A percentile compares a stretch with the other conserved stretches of the same genome.
phyloP scores from a whole-genome alignment of 2,329 filamentous ascomycete genomes.

The Furcasterigmium furcatum region DNA sequence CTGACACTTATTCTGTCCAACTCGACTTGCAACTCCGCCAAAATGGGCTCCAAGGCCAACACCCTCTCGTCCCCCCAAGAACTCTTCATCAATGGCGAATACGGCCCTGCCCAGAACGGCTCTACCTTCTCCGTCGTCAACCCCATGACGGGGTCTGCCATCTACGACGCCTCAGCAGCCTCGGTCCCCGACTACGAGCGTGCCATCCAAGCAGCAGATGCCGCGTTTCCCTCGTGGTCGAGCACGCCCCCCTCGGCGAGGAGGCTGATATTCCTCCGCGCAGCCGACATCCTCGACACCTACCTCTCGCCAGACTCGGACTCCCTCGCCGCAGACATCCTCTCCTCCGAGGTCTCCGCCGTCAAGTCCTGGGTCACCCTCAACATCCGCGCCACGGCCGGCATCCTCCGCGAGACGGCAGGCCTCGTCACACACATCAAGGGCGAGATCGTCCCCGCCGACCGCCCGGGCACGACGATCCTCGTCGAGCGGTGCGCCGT shows the following conservation, averaged over 20 bases:
- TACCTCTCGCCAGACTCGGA: conserved; percentile 35
- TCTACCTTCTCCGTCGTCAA: conserved; percentile 21
- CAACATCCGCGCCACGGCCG: conserved; percentile 29
- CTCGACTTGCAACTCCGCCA: too few species aligned
- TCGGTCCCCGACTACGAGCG: conserved; percentile 48
- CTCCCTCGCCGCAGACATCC: conserved; percentile 13
- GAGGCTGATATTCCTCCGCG: conserved; percentile 59
- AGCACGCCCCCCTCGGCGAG: conserved; percentile 51
- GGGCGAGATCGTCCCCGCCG: conserved; percentile 29
- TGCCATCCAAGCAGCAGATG: conserved; percentile 44
- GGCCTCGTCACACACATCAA: conserved; percentile 31
- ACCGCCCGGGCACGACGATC: conserved; percentile 47
- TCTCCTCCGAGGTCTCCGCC: conserved; percentile 26
- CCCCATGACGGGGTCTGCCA: conserved; percentile 37
- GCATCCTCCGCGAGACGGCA: conserved; percentile 35
- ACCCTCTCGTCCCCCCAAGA: neutral
- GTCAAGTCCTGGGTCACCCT: conserved; percentile 24
- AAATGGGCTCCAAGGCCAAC: too few species aligned
- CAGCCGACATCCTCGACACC: conserved; percentile 54
- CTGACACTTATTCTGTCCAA: too few species aligned
- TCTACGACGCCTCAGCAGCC: conserved; percentile 53
- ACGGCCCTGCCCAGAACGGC: conserved; percentile 14
- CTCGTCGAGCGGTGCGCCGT: conserved; percentile 65
- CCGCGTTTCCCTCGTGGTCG: conserved; percentile 61
- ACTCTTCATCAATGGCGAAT: conserved; percentile 20